phyloP scores from a whole-genome alignment of 2,329 filamentous ascomycete genomes.

The Phialophora verrucosa region DNA sequence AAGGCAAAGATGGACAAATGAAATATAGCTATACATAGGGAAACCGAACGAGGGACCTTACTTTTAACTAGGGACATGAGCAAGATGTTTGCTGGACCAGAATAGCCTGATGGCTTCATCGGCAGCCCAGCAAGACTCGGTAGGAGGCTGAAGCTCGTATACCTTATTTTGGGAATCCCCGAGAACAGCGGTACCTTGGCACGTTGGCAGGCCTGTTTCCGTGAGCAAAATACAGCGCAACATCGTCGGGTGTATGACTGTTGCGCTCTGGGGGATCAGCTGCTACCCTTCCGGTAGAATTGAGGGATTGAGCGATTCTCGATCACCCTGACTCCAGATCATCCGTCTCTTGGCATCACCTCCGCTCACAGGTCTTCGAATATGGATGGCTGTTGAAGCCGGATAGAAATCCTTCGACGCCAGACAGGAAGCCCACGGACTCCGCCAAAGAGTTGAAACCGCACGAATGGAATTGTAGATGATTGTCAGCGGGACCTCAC shows the following conservation, averaged over 20 bases:
- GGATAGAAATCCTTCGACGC: neutral
- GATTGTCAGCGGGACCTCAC: neutral
- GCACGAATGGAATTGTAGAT: constrained; percentile 1
- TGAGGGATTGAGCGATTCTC: neutral
- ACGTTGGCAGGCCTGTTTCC: neutral
- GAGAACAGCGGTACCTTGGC: constrained; percentile 1
- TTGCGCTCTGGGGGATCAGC: neutral
- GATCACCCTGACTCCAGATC: neutral
- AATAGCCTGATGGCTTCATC: neutral
- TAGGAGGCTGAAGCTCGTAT: constrained; percentile 13
- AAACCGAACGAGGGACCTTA: neutral
- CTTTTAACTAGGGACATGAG: neutral
- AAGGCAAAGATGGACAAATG: neutral
- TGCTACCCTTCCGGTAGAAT: neutral
- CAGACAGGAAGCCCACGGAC: neutral
- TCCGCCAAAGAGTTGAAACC: neutral
- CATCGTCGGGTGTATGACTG: neutral
- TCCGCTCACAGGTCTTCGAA: neutral
- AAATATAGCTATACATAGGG: neutral
- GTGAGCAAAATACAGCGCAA: neutral
- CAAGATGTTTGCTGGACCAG: neutral
- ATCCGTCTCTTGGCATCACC: neutral
- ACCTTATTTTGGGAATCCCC: constrained; percentile 14
- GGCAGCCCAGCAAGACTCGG: neutral
- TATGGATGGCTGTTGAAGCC: neutral